These are phyloP conservation scores for Lentinula sp. DNA, from an alignment of 768 basidiomycete genomes.

Conservation along the genomic window DNA sequence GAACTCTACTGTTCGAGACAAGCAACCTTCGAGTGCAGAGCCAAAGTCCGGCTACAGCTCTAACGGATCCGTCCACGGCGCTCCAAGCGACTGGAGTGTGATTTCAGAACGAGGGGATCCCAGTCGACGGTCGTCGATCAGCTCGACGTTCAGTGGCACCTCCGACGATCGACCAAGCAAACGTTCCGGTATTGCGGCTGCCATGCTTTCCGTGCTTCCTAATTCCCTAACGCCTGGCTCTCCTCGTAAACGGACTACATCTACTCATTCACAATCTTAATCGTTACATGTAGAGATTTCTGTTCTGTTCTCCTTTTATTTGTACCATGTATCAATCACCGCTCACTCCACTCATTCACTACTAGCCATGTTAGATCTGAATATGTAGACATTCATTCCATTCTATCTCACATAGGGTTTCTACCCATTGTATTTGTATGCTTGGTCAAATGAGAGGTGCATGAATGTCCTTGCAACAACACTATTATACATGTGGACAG, in stretches of 20 bases:
- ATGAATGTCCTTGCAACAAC: neutral
- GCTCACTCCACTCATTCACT: neutral
- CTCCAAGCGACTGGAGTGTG: slow-evolving; percentile 81
- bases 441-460: neutral
- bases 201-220: slow-evolving; percentile 56
- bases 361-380: neutral
- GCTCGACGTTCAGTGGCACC: slow-evolving; percentile 40
- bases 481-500: slow-evolving; percentile 4
- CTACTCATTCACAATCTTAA: slow-evolving; percentile 18
- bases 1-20: slow-evolving; percentile 31
- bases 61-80: slow-evolving; percentile 42
- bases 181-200: slow-evolving; percentile 59
- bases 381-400: neutral
- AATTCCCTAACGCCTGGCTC: slow-evolving; percentile 40
- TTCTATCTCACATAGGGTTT: neutral
- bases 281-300: neutral
- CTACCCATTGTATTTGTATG: neutral
- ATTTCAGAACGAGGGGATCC: slow-evolving; percentile 70
- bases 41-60: slow-evolving; percentile 51
- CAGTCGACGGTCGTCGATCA: slow-evolving; percentile 40
- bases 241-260: slow-evolving; percentile 32
- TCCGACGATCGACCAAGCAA: slow-evolving; percentile 32
- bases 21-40: slow-evolving; percentile 19
- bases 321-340: neutral
- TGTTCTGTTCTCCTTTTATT: neutral